Conservation (phyloP, 2,329 filamentous ascomycete species). For the Fusarium citri region DNA sequence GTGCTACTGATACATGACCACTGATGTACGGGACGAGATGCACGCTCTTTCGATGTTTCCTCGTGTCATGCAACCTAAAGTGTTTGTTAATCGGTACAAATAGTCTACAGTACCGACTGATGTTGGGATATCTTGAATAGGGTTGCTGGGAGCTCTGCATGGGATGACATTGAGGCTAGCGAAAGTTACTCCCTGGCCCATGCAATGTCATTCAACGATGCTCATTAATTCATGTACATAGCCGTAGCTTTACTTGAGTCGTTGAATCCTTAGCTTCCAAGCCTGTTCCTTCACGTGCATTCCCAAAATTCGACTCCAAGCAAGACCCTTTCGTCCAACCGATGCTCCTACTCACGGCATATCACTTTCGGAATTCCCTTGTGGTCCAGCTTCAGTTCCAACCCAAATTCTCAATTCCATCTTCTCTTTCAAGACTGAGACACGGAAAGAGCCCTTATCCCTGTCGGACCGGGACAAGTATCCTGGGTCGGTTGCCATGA, state of each 20-base stretch:
- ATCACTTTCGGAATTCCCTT: not conserved
- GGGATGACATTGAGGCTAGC: not conserved
- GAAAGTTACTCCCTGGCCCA: not conserved
- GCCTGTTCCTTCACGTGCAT: not conserved
- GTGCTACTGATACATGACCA: conserved; percentile 23
- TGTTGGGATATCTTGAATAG: not conserved
- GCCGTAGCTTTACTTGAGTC: not conserved
- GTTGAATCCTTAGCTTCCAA: conserved; percentile 4
- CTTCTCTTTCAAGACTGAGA: conserved; percentile 24
- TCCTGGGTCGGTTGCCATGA: conserved; percentile 40
- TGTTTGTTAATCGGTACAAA: conserved; percentile 1
- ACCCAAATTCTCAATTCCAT: conserved; percentile 16
- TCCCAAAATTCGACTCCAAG: not conserved
- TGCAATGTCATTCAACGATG: conserved; percentile 5
- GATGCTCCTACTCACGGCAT: not conserved
- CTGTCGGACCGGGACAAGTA: conserved; percentile 34
- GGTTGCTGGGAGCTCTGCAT: not conserved
- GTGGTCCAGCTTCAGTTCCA: conserved; percentile 6
- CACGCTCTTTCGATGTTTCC: conserved; percentile 30
- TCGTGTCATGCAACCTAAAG: conserved; percentile 12
- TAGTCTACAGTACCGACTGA: not conserved
- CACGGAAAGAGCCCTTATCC: conserved; percentile 34
- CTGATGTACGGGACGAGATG: conserved; percentile 31
- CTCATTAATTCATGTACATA: not conserved
- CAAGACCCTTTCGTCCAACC: not conserved